phyloP scores from a whole-genome alignment of 208 protist genomes.

The Trypanosoma vivax region DNA sequence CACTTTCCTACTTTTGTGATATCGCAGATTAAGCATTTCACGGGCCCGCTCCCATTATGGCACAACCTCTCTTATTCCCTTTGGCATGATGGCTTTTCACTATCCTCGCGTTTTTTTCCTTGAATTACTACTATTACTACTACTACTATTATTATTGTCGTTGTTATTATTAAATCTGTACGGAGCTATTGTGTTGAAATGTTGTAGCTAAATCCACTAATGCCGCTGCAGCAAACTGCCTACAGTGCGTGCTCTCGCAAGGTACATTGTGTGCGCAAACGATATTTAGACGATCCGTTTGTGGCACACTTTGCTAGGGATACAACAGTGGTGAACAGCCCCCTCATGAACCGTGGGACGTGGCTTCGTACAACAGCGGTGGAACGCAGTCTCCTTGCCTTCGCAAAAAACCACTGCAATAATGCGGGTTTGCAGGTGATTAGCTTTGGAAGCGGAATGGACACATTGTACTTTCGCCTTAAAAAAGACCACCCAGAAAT shows the following conservation, averaged over 20 bases:
- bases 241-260: conserved; percentile 85
- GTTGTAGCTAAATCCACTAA: too few relatives aligned
- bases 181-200: too few relatives aligned
- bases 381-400: conserved; percentile 62
- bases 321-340: conserved; percentile 84
- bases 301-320: conserved; percentile 72
- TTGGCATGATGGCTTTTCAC: too few relatives aligned
- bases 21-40: too few relatives aligned
- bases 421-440: conserved; percentile 72
- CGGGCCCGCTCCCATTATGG: too few relatives aligned
- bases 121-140: too few relatives aligned
- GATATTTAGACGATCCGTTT: conserved; percentile 85
- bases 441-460: conserved; percentile 80
- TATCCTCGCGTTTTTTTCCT: too few relatives aligned
- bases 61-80: too few relatives aligned
- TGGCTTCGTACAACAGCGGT: conserved; percentile 84
- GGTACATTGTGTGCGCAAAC: conserved; percentile 80
- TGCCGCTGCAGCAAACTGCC: conserved; percentile 82
- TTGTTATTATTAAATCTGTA: too few relatives aligned
- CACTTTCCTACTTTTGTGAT: too few relatives aligned
- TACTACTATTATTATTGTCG: too few relatives aligned
- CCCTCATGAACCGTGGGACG: conserved; percentile 87
- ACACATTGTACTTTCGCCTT: conserved; percentile 88
- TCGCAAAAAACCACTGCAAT: conserved; percentile 26
- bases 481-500: conserved; percentile 49